A percentile compares a stretch with the other conserved stretches of the same genome.
phyloP scores from a whole-genome alignment of 2,329 filamentous ascomycete genomes.

The Daldinia eschscholtzii region DNA sequence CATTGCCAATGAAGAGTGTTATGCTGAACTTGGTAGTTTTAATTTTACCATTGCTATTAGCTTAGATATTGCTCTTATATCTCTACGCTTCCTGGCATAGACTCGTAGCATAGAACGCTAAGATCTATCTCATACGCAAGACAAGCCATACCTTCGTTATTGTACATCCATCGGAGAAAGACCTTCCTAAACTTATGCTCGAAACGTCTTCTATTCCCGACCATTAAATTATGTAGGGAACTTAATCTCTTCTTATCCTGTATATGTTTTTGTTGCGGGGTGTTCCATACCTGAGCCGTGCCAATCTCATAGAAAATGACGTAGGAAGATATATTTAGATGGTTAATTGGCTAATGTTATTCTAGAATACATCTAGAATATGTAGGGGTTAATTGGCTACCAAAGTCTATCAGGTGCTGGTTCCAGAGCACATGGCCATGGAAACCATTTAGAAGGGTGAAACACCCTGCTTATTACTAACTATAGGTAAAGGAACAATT shows the following conservation, averaged over 20 bases:
- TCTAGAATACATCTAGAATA: not conserved
- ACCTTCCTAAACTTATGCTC: no score
- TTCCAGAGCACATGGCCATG: not conserved
- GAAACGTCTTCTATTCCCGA: no score
- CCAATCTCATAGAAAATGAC: not conserved
- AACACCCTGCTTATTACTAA: no score
- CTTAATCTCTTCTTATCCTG: not conserved
- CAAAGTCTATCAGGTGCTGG: not conserved
- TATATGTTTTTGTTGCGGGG: not conserved
- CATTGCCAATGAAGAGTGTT: not conserved
- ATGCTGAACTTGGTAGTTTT: not conserved
- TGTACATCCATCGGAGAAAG: no score
- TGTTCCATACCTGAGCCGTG: not conserved
- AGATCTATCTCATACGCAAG: not conserved
- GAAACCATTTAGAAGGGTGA: not conserved
- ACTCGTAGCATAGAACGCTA: no score
- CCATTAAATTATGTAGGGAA: no score
- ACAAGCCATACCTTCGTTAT: no score
- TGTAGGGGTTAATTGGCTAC: not conserved
- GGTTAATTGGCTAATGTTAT: not conserved
- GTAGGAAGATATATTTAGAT: constrained; percentile 5
- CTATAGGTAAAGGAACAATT: not conserved
- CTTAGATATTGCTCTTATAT: not conserved
- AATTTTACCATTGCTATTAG: not conserved
- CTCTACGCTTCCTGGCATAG: not conserved